A percentile compares a stretch with the other conserved stretches of the same genome.
Evolutionary conservation across 179 eudicot species (phyloP).

Genomic region (Spergularia azorica): DNA sequence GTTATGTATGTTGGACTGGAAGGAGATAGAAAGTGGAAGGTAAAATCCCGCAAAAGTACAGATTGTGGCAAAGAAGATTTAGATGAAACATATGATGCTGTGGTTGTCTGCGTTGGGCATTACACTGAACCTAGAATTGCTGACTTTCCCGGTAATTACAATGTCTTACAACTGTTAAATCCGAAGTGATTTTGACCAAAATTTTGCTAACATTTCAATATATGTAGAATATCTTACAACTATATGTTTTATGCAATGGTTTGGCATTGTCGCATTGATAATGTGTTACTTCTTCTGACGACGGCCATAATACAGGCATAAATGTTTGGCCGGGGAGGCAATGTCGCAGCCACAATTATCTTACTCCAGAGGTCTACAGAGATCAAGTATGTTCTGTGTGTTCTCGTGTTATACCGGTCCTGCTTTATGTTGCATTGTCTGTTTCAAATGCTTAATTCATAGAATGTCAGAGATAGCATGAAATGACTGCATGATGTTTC

Average conservation of each 20-base stretch:
- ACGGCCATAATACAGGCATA: conserved; percentile 66
- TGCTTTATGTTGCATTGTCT: neutral
- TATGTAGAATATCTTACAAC: too few species aligned
- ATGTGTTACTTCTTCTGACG: neutral
- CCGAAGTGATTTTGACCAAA: neutral
- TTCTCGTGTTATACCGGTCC: neutral
- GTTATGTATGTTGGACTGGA: conserved; percentile 48
- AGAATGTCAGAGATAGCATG: neutral
- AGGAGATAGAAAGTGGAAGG: conserved; percentile 57
- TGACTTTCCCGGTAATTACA: conserved; percentile 25
- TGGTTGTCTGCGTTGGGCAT: conserved; percentile 85
- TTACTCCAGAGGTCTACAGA: conserved; percentile 65
- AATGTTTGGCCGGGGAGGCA: conserved; percentile 80
- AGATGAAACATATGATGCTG: conserved; percentile 78
- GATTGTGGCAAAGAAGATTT: conserved; percentile 19
- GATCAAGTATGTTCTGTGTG: conserved; percentile 49
- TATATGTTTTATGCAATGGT: neutral
- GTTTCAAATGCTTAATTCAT: neutral
- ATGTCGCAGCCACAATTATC: conserved; percentile 88
- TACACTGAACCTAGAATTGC: conserved; percentile 76
- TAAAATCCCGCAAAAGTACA: conserved; percentile 34
- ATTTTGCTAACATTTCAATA: too few species aligned
- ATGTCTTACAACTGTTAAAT: neutral
- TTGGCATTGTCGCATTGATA: neutral
- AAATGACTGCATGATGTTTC: too few species aligned